Evolutionary conservation across 1,284 basidiomycete species (phyloP).

Genomic region (Veloboletus limbatus): DNA sequence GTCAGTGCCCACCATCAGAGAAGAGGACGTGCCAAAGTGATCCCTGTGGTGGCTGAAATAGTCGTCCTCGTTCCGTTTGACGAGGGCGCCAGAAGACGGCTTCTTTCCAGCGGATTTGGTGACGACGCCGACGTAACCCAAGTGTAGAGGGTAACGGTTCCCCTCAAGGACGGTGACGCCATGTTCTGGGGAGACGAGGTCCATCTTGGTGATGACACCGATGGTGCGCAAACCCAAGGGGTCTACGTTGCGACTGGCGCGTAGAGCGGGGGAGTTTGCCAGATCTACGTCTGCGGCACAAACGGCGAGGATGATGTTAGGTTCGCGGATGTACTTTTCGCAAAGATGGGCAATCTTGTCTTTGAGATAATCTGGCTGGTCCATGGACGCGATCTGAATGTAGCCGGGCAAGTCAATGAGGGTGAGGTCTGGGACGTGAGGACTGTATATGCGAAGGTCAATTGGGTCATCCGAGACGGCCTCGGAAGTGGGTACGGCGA

Average conservation of each 20-base stretch:
- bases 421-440: constrained; percentile 94
- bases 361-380: constrained; percentile 93
- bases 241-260: constrained; percentile 92
- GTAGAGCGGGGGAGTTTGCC: constrained; percentile 94
- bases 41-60: constrained; percentile 79
- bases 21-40: constrained; percentile 66
- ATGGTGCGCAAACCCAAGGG: constrained; percentile 94
- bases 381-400: constrained; percentile 91
- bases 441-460: constrained; percentile 94
- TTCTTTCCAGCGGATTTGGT: constrained; percentile 68
- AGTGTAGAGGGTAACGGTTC: constrained; percentile 94
- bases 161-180: constrained; percentile 84
- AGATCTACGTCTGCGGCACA: constrained; percentile 98
- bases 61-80: constrained; percentile 71
- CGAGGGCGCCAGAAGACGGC: constrained; percentile 46
- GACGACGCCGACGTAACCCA: constrained; percentile 98
- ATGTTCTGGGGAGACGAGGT: constrained; percentile 83
- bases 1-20: constrained; percentile 85
- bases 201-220: constrained; percentile 99
- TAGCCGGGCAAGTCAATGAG: constrained; percentile 98
- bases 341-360: constrained; percentile 90
- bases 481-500: constrained; percentile 84
- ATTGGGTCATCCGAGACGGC: constrained; percentile 95
- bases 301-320: constrained; percentile 97
- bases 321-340: constrained; percentile 96